Evolutionary conservation across 1,284 basidiomycete species (phyloP), one percentile per base, ranked within the genome.

Genomic region (Leccinum ponderosum): DNA sequence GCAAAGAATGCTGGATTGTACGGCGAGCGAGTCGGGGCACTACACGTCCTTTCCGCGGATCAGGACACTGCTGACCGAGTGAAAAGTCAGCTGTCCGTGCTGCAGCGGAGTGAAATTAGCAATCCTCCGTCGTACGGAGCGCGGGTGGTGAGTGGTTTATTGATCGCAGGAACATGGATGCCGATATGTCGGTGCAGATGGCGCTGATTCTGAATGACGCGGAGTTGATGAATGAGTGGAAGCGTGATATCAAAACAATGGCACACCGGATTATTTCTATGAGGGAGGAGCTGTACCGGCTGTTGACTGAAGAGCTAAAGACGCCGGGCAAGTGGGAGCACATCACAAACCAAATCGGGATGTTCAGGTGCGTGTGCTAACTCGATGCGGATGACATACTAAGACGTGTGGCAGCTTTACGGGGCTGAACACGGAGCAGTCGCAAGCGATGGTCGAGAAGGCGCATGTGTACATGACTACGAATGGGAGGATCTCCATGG

Each of bases 1-100:
- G 94, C 95, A 39, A 97, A 98, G 85, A 97, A 97, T 71, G 94
- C 95, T 9, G 96, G 96, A 6, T 73, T 98, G 74, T 98, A 98
- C 73, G 91, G 94, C 55, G 93, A 96, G 77, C 91, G 95, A 35
- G 85, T 94, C 58, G 94, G 95, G 22, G 92, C 91, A 37, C 78
- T 97, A 68, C 92, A 95, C 75, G 74, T 96, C 56, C 83, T 95
- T 39, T 79, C 85, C 3, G 73, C 80, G 48, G 79, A 78, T 66
- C 77, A 78, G 71, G 89, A 92, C 53, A 83, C 88, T 15, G 89
- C 88, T n/a, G 81, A 82, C 51, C 82, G 90, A 33, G 83, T 94
- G 60, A 86, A 84, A 78, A 93, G 90, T 70, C 96, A 98, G 78
- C 77, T 98, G 59, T 90, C 91, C 22, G 89, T 96, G 66, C 78